These are phyloP conservation scores for Phytopythium boreale DNA, from an alignment of 352 stramenopile genomes.

Conservation along the genomic window DNA sequence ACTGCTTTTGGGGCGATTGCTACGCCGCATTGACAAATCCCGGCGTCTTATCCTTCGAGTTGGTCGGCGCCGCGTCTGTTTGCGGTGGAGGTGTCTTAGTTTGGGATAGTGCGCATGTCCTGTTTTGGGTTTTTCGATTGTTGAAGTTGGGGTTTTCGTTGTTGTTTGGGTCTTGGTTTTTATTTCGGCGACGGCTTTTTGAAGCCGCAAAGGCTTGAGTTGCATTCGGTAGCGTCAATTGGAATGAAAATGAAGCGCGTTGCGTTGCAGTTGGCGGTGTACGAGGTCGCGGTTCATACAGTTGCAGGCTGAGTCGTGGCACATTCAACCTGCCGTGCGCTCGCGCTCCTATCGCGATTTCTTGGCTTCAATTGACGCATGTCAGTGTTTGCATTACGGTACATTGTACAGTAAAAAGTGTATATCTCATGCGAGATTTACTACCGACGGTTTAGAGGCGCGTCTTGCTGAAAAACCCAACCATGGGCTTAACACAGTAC, in stretches of 20 bases:
- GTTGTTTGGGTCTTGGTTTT: background rate
- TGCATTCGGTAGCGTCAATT: no score
- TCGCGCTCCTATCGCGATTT: background rate
- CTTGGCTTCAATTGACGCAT: background rate
- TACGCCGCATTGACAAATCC: background rate
- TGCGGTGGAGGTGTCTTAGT: background rate
- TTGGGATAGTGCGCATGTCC: background rate
- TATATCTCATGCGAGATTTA: no score
- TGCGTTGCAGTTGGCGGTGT: background rate
- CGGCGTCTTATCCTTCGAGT: background rate
- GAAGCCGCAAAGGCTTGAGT: background rate
- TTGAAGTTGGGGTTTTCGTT: background rate
- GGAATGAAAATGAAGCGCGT: background rate
- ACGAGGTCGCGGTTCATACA: background rate
- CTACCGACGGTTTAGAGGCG: no score
- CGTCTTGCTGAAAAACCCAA: background rate
- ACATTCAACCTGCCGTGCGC: background rate
- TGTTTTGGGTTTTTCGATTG: slow-evolving; percentile 5
- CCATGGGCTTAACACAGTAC: no score
- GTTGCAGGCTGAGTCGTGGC: background rate
- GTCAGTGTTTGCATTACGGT: no score
- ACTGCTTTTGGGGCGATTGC: background rate
- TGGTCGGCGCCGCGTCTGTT: background rate
- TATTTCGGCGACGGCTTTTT: background rate
- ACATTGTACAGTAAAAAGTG: no score